phyloP scores from a whole-genome alignment of 257 asterid genomes.

The Buddleja alternifolia region DNA sequence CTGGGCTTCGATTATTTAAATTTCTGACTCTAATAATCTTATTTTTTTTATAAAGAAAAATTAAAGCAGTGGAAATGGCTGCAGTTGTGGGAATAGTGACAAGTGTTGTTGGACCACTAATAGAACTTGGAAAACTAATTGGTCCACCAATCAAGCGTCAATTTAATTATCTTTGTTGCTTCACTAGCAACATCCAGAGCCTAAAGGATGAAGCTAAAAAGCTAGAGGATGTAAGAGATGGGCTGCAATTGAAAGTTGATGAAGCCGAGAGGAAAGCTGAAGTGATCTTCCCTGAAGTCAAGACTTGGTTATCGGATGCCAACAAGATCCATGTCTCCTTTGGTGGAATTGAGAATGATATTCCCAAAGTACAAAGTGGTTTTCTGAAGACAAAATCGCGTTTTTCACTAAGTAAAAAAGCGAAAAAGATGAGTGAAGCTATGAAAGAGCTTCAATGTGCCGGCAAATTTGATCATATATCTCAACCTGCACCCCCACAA shows the following conservation, averaged over 20 bases:
- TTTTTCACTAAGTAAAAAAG: slow-evolving; percentile 7
- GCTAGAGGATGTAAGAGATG: too few species aligned
- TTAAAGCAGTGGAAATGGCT: too few species aligned
- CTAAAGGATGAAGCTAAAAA: too few species aligned
- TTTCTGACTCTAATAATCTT: too few species aligned
- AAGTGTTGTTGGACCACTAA: too few species aligned
- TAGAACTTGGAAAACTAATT: too few species aligned
- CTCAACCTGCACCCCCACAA: background rate
- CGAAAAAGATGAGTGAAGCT: background rate
- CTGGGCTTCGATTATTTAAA: too few species aligned
- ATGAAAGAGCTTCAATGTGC: background rate
- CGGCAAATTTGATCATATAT: background rate
- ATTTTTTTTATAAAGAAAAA: too few species aligned
- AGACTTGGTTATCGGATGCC: background rate
- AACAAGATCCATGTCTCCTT: background rate
- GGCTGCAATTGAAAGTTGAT: too few species aligned
- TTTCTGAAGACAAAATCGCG: background rate
- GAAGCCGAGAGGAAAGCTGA: background rate
- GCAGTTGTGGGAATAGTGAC: background rate
- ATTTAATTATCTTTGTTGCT: too few species aligned
- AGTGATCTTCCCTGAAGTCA: background rate
- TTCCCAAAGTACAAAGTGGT: background rate
- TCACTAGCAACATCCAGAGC: too few species aligned
- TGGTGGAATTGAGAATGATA: background rate
- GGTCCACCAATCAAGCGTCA: too few species aligned